These are phyloP conservation scores for Penicillium oxalicum DNA, from an alignment of 2,329 filamentous ascomycete species.

Conservation along the genomic window DNA sequence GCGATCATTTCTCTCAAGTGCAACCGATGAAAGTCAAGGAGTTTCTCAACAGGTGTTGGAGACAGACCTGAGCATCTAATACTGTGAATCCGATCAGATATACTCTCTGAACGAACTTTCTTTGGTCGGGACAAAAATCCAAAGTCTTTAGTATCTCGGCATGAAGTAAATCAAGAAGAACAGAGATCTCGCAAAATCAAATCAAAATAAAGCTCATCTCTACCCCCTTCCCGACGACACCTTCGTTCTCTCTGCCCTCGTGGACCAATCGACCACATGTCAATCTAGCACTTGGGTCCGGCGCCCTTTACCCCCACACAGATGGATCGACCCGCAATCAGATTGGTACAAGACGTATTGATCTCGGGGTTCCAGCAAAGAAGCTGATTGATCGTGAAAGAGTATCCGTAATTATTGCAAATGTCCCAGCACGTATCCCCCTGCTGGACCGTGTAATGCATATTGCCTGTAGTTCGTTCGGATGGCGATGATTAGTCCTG, in stretches of 20 bases:
- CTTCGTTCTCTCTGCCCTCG: no score
- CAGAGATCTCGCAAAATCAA: no score
- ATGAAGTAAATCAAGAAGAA: no score
- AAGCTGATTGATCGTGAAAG: slow-evolving; percentile 17
- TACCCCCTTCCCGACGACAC: no score
- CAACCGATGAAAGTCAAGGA: slow-evolving; percentile 20
- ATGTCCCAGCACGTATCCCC: slow-evolving; percentile 24
- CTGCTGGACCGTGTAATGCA: slow-evolving; percentile 11
- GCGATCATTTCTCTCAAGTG: slow-evolving; percentile 19
- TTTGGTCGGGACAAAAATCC: no score
- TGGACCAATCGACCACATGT: not conserved
- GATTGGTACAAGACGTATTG: slow-evolving; percentile 18
- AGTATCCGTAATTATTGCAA: slow-evolving; percentile 11
- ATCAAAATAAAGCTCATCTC: no score
- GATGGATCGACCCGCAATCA: slow-evolving; percentile 18
- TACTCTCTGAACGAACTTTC: no score
- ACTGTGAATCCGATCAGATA: no score
- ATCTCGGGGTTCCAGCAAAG: slow-evolving; percentile 22
- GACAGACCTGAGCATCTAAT: not conserved
- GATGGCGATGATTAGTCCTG: not conserved
- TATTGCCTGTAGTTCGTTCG: slow-evolving; percentile 6
- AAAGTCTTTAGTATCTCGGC: no score
- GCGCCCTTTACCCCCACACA: slow-evolving; percentile 14
- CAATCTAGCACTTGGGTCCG: slow-evolving; percentile 4
- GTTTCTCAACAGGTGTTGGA: slow-evolving; percentile 19